Evolutionary conservation across 2,329 filamentous ascomycete genomes (phyloP).

Genomic region (Penicillium brevicompactum): DNA sequence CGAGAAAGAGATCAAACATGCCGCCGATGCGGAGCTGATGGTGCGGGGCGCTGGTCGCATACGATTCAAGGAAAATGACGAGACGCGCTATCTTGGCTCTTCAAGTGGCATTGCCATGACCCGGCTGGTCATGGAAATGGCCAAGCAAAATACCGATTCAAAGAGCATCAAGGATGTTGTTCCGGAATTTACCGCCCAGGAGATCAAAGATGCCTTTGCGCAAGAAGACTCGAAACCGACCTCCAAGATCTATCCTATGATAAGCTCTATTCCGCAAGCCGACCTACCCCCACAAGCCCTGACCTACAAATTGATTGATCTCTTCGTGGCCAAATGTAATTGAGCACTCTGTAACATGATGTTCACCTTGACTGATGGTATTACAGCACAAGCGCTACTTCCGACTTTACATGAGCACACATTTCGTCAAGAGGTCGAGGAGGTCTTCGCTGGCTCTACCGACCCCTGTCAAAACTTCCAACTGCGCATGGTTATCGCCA

Average conservation of each 20-base stretch:
- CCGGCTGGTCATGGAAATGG: slow-evolving; percentile 91
- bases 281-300: slow-evolving; percentile 73
- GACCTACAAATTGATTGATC: slow-evolving; percentile 76
- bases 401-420: slow-evolving; percentile 83
- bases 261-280: slow-evolving; percentile 79
- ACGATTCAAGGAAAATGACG: slow-evolving; percentile 79
- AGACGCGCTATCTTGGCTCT: slow-evolving; percentile 86
- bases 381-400: slow-evolving; percentile 79
- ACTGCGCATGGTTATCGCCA: slow-evolving; percentile 87
- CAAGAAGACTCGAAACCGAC: slow-evolving; percentile 67
- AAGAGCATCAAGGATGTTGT: slow-evolving; percentile 92
- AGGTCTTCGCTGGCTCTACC: slow-evolving; percentile 73
- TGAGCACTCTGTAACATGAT: neutral
- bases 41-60: slow-evolving; percentile 85
- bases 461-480: slow-evolving; percentile 88
- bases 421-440: slow-evolving; percentile 74
- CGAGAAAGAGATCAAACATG: slow-evolving; percentile 73
- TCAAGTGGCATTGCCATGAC: slow-evolving; percentile 97
- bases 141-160: slow-evolving; percentile 88
- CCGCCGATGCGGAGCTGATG: slow-evolving; percentile 77
- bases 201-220: slow-evolving; percentile 68
- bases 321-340: slow-evolving; percentile 81
- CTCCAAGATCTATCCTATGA: slow-evolving; percentile 84
- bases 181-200: slow-evolving; percentile 69
- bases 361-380: slow-evolving; percentile 20